Conservation (phyloP, 2,329 filamentous ascomycete species). For the Nemania diffusa region DNA sequence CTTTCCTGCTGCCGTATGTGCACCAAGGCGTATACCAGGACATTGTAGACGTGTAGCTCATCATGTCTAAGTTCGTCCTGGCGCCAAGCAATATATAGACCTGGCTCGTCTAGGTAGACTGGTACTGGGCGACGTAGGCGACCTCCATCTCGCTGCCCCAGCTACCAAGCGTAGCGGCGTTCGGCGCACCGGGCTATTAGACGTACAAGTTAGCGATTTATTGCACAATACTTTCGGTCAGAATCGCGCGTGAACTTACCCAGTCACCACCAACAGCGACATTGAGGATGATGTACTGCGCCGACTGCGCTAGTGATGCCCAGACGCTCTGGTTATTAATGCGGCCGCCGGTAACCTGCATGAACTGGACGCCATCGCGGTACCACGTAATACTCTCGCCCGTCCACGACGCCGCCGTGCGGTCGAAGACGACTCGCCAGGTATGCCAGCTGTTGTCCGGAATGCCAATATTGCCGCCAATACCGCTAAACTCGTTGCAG, state of each 20-base stretch:
- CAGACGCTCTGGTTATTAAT: conserved; percentile 56
- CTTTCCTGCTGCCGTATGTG: neutral
- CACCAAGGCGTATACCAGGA: neutral
- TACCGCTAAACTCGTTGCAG: conserved; percentile 60
- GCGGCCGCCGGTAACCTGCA: conserved; percentile 55
- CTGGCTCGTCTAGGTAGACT: conserved; percentile 33
- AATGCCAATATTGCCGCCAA: conserved; percentile 51
- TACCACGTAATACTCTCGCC: conserved; percentile 62
- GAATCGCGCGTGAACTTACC: conserved; percentile 48
- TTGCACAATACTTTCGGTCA: neutral
- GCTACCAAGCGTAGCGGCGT: conserved; percentile 57
- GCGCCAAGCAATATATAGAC: neutral
- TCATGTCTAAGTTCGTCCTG: neutral
- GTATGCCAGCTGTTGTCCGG: conserved; percentile 60
- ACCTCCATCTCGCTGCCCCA: conserved; percentile 63
- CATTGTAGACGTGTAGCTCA: neutral
- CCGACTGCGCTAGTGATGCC: conserved; percentile 55
- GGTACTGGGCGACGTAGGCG: conserved; percentile 58
- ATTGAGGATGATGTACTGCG: conserved; percentile 60
- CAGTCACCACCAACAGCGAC: conserved; percentile 60
- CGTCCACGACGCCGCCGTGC: conserved; percentile 56
- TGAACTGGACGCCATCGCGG: conserved; percentile 57
- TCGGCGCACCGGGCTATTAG: conserved; percentile 60
- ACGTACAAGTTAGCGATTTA: conserved; percentile 8
- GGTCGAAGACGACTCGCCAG: conserved; percentile 61